Percentiles rank a stretch among this genome's conserved stretches.
These are phyloP conservation scores for Wickerhamiella siamensis DNA, from an alignment of 805 yeast genomes.

Conservation along the genomic window DNA sequence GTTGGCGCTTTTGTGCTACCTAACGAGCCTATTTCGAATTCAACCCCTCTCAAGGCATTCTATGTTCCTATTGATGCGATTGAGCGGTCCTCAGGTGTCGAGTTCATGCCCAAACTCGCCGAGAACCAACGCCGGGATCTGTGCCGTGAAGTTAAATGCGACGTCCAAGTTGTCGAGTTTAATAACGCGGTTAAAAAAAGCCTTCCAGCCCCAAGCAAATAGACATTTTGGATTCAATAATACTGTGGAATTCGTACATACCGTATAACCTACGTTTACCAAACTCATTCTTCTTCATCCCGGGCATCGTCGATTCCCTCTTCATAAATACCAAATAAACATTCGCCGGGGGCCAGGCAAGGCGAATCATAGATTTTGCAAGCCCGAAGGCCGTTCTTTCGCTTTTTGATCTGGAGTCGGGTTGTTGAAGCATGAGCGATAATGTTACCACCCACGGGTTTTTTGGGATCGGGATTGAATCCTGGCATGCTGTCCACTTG, in stretches of 20 bases:
- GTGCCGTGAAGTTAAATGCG: slow-evolving; percentile 71
- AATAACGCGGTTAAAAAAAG: slow-evolving; percentile 23
- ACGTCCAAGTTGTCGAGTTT: slow-evolving; percentile 57
- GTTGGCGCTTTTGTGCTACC: slow-evolving; percentile 93
- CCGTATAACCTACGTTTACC: too few species aligned
- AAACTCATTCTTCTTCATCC: slow-evolving; percentile 59
- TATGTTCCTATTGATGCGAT: slow-evolving; percentile 83
- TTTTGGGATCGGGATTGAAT: slow-evolving; percentile 92
- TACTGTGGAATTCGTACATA: background rate
- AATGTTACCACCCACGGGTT: slow-evolving; percentile 96
- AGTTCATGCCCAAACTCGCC: slow-evolving; percentile 58
- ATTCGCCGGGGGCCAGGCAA: slow-evolving; percentile 88
- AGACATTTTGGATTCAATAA: background rate
- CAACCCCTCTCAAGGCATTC: slow-evolving; percentile 54
- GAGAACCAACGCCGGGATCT: slow-evolving; percentile 41
- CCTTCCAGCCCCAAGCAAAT: background rate
- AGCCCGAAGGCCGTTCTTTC: slow-evolving; percentile 80
- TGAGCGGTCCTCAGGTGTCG: slow-evolving; percentile 77
- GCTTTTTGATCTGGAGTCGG: slow-evolving; percentile 77
- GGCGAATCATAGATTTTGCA: slow-evolving; percentile 95
- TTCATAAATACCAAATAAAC: slow-evolving; percentile 88
- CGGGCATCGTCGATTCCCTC: slow-evolving; percentile 96
- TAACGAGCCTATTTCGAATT: slow-evolving; percentile 63
- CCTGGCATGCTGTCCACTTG: slow-evolving; percentile 80
- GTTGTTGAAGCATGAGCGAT: slow-evolving; percentile 96